A percentile compares a stretch with the other conserved stretches of the same genome.
These are phyloP conservation scores for Clavulina sp. DNA, from an alignment of 768 basidiomycete genomes.

Conservation along the genomic window DNA sequence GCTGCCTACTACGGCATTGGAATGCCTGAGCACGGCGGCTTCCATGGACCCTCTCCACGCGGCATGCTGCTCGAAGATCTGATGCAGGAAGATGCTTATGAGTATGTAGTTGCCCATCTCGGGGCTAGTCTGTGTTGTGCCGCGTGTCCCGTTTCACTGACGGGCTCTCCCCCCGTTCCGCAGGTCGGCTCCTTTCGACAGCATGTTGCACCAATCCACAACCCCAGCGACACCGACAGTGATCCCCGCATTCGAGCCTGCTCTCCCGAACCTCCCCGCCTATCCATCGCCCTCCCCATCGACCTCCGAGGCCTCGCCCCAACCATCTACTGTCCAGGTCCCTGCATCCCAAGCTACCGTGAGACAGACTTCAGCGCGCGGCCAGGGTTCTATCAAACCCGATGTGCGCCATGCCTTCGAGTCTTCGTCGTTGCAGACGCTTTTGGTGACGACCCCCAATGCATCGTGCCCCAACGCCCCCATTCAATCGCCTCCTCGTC, in stretches of 20 bases:
- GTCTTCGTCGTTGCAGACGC: background rate
- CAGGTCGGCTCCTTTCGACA: too few species aligned
- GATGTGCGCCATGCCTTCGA: background rate
- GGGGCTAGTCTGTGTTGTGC: background rate
- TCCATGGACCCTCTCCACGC: background rate
- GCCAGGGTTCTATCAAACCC: background rate
- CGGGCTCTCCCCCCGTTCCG: background rate
- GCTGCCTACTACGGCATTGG: background rate
- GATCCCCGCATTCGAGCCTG: background rate
- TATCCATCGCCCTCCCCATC: background rate
- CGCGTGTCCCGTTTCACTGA: background rate
- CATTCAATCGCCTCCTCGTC: background rate
- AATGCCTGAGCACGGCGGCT: background rate
- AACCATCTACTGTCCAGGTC: too few species aligned
- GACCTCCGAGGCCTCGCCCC: too few species aligned
- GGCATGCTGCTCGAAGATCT: constrained; percentile 11
- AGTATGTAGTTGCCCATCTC: constrained; percentile 4
- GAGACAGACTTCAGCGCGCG: background rate
- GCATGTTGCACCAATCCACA: too few species aligned
- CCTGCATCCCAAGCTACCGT: background rate
- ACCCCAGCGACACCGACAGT: background rate
- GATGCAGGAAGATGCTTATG: constrained; percentile 11
- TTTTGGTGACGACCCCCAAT: background rate
- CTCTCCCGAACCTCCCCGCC: background rate
- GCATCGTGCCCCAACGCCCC: constrained; percentile 4